Evolutionary conservation across 2,329 filamentous ascomycete genomes (phyloP).

Genomic region (Didymellaceae sp.): DNA sequence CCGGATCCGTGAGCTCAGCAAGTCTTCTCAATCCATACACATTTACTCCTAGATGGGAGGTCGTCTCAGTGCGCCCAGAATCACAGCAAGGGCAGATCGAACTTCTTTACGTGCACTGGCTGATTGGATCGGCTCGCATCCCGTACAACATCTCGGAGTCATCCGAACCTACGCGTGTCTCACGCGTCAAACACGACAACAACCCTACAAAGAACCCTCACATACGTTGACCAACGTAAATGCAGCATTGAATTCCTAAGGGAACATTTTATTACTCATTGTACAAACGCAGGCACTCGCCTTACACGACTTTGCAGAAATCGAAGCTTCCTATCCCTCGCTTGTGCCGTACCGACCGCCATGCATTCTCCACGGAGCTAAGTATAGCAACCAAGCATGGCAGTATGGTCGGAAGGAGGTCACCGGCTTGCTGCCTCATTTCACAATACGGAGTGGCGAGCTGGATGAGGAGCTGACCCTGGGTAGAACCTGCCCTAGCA

Average conservation of each 20-base stretch:
- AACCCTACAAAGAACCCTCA: neutral
- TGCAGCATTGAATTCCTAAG: conserved; percentile 5
- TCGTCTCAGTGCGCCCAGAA: neutral
- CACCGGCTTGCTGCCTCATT: conserved; percentile 2
- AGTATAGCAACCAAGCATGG: conserved; percentile 10
- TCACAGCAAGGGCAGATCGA: neutral
- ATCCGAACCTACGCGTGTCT: conserved; percentile 4
- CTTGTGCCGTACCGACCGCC: conserved; percentile 1
- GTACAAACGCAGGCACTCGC: neutral
- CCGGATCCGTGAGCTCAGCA: too few relatives aligned
- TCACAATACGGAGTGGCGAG: conserved; percentile 5
- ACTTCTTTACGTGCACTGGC: neutral
- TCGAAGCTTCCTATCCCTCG: conserved; percentile 1
- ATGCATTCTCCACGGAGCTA: conserved; percentile 17
- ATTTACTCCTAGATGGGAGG: too few relatives aligned
- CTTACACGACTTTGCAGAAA: neutral
- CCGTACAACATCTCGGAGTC: neutral
- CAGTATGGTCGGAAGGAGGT: neutral
- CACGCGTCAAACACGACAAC: neutral
- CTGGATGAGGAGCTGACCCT: conserved; percentile 7
- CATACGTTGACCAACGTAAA: neutral
- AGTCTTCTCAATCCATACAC: neutral
- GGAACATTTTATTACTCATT: neutral
- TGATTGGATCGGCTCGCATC: conserved; percentile 1
- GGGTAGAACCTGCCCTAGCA: neutral